Evolutionary conservation across 179 eudicot species (phyloP).

Genomic region (Nepenthes alata): DNA sequence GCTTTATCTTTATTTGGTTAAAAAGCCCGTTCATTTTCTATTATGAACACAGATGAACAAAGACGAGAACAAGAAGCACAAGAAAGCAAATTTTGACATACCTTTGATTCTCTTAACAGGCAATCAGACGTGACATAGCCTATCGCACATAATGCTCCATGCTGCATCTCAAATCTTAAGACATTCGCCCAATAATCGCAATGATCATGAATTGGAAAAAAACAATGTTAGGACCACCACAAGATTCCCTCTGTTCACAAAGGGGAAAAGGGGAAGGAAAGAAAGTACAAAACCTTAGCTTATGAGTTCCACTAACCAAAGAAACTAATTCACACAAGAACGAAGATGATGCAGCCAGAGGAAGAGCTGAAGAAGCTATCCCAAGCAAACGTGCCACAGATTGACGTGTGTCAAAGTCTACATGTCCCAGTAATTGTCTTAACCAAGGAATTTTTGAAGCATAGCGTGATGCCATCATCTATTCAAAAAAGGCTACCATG

Average conservation of each 20-base stretch:
- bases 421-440: constrained; percentile 63
- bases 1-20: no score
- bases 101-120: constrained; percentile 52
- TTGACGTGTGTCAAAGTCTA: constrained; percentile 77
- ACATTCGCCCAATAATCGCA: constrained; percentile 9
- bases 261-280: background rate
- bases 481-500: constrained; percentile 11
- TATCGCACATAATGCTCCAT: constrained; percentile 69
- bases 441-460: constrained; percentile 65
- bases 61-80: no score
- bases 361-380: constrained; percentile 72
- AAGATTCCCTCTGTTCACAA: background rate
- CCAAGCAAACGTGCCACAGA: constrained; percentile 85
- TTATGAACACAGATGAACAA: no score
- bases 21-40: no score
- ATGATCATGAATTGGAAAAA: background rate
- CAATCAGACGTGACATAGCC: constrained; percentile 80
- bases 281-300: constrained; percentile 37
- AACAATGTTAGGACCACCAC: constrained; percentile 1
- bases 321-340: constrained; percentile 53
- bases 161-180: constrained; percentile 77
- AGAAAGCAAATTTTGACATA: constrained; percentile 7
- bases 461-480: constrained; percentile 73
- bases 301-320: constrained; percentile 32
- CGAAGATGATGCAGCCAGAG: constrained; percentile 39